These are phyloP conservation scores for Pinus tabuliformis DNA, from an alignment of 75 land plant species.

Conservation along the genomic window DNA sequence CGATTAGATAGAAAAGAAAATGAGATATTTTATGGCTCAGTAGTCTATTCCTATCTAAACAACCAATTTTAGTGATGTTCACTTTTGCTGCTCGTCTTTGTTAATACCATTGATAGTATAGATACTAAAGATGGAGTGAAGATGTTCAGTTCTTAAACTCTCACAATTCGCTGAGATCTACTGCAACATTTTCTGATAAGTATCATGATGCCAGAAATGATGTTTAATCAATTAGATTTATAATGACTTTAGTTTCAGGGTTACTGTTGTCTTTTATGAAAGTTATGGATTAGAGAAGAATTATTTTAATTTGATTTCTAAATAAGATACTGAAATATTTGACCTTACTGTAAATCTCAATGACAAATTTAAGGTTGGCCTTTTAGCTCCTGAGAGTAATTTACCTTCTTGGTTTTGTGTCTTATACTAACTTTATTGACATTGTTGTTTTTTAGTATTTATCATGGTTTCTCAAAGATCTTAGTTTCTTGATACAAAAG, in stretches of 20 bases:
- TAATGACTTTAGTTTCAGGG: background rate
- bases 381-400: background rate
- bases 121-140: background rate
- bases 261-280: background rate
- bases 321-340: background rate
- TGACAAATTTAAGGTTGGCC: background rate
- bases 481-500: background rate
- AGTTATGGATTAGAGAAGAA: background rate
- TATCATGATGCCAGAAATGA: background rate
- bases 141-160: background rate
- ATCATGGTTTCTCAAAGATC: background rate
- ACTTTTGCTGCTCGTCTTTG: background rate
- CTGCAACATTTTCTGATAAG: background rate
- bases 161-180: background rate
- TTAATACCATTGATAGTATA: background rate
- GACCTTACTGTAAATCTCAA: background rate
- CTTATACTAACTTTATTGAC: no score
- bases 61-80: background rate
- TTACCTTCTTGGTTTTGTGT: no score
- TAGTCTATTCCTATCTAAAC: background rate
- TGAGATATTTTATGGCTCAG: background rate
- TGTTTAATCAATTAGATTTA: background rate
- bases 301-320: background rate
- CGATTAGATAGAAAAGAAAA: background rate
- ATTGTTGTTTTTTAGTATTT: no score